Evolutionary conservation across 768 basidiomycete genomes (phyloP).

Genomic region (Hericium coralloides): DNA sequence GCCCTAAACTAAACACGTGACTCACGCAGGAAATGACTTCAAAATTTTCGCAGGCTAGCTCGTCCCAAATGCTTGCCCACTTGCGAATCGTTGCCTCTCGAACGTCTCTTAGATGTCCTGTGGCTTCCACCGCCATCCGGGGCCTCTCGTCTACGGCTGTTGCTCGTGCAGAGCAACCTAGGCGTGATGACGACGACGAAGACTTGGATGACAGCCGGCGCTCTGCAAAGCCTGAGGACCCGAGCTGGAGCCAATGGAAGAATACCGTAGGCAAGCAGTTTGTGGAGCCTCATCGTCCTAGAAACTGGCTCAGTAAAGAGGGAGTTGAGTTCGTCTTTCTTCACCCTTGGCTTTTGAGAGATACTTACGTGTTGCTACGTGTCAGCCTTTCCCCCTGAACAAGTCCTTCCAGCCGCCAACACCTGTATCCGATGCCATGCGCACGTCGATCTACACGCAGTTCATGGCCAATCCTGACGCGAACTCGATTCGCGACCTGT

Average conservation of each 20-base stretch:
- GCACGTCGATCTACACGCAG: conserved; percentile 47
- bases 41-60: background rate
- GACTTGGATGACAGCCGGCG: background rate
- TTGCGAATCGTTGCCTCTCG: background rate
- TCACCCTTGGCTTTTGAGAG: background rate
- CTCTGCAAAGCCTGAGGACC: background rate
- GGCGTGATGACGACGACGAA: background rate
- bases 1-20: conserved; percentile 5
- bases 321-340: conserved; percentile 38
- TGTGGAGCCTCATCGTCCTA: conserved; percentile 22
- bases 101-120: background rate
- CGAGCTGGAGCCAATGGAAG: conserved; percentile 3
- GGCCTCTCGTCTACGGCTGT: background rate
- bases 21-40: background rate
- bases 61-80: background rate
- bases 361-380: conserved; percentile 5
- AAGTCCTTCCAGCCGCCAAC: conserved; percentile 73
- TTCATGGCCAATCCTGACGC: conserved; percentile 50
- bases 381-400: conserved; percentile 81
- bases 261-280: conserved; percentile 9
- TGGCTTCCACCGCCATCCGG: background rate
- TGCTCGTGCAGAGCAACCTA: background rate
- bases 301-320: conserved; percentile 54
- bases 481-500: conserved; percentile 51
- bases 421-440: conserved; percentile 58